Conservation (phyloP, 805 yeast species). For the Barnettozyma populi region DNA sequence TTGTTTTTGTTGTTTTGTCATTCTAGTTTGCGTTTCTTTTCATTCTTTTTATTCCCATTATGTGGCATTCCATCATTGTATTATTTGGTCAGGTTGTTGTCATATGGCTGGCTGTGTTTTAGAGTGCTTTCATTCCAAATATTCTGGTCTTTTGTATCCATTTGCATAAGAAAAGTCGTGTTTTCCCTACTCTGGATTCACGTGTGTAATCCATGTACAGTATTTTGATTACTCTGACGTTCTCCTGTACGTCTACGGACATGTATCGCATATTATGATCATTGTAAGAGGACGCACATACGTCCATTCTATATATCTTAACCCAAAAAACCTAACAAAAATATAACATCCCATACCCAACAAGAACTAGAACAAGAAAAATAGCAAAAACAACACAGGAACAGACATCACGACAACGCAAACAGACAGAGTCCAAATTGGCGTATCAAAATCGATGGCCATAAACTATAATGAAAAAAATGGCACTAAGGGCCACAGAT, state of each 20-base stretch:
- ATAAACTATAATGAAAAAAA: neutral
- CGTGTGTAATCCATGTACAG: neutral
- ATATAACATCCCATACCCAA: neutral
- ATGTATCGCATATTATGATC: neutral
- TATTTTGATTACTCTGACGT: neutral
- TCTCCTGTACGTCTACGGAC: neutral
- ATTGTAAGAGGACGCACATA: neutral
- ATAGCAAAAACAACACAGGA: too few relatives aligned
- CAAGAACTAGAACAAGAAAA: neutral
- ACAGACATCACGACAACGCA: neutral
- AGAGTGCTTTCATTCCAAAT: neutral
- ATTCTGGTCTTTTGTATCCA: neutral
- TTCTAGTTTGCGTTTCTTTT: neutral
- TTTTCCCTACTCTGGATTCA: neutral
- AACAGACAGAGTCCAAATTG: neutral
- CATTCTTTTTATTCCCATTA: neutral
- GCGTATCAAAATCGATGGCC: neutral
- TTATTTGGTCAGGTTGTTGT: neutral
- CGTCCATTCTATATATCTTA: too few relatives aligned
- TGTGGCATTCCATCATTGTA: neutral
- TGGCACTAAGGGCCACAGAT: neutral
- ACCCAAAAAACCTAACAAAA: neutral
- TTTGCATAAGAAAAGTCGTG: neutral
- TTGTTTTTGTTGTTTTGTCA: neutral
- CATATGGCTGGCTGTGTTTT: neutral